These are phyloP conservation scores for Yamadazyma endophytica DNA, from an alignment of 805 yeast genomes.

Conservation along the genomic window DNA sequence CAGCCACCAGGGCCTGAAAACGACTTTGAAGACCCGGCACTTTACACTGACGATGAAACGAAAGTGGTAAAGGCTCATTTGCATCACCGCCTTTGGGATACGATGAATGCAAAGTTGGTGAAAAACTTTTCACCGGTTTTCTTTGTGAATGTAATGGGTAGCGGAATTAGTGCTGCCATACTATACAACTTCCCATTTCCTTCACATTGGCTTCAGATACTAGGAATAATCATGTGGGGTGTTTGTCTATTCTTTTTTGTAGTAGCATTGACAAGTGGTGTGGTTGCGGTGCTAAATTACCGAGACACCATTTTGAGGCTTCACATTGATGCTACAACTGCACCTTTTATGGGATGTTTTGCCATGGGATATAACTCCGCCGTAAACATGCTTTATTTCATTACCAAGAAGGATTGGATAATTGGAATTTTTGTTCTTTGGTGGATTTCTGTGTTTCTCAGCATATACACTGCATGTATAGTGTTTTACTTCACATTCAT, in stretches of 20 bases:
- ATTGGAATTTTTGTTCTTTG: constrained; percentile 52
- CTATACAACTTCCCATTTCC: constrained; percentile 65
- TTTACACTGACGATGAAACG: too few relatives aligned
- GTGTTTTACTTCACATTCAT: constrained; percentile 49
- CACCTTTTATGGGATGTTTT: constrained; percentile 70
- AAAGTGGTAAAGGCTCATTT: too few relatives aligned
- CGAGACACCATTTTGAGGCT: constrained; percentile 13
- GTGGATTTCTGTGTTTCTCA: constrained; percentile 62
- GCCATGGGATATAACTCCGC: constrained; percentile 78
- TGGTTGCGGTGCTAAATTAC: constrained; percentile 36
- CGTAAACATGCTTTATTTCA: constrained; percentile 48
- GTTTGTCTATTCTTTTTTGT: constrained; percentile 49
- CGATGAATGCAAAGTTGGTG: too few relatives aligned
- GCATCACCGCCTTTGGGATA: too few relatives aligned
- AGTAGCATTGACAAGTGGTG: constrained; percentile 37
- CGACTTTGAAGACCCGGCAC: too few relatives aligned
- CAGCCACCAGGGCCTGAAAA: too few relatives aligned
- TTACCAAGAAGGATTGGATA: constrained; percentile 42
- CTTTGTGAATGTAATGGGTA: constrained; percentile 81
- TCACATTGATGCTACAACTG: constrained; percentile 36
- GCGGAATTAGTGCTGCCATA: constrained; percentile 65
- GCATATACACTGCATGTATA: constrained; percentile 59
- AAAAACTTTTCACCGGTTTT: constrained; percentile 41
- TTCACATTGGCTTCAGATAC: constrained; percentile 51
- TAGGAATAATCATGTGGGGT: constrained; percentile 63